Evolutionary conservation across 768 basidiomycete genomes (phyloP).

Genomic region (Lactifluus subvellereus): DNA sequence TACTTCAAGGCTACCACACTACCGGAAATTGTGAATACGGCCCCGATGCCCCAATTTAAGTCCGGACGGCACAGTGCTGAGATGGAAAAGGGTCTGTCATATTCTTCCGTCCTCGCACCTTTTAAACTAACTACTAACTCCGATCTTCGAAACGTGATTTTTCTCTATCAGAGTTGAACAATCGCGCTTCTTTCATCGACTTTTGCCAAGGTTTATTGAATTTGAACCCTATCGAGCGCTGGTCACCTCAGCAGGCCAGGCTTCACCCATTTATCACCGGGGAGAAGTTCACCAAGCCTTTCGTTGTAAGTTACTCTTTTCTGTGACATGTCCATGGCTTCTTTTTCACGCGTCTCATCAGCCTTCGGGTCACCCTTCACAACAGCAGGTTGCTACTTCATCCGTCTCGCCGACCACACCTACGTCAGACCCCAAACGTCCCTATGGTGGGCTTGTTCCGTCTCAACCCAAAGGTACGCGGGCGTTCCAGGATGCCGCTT

Average conservation of each 20-base stretch:
- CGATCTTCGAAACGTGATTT: neutral
- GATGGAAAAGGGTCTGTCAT: conserved; percentile 72
- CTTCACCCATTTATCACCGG: conserved; percentile 98
- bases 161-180: conserved; percentile 69
- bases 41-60: conserved; percentile 87
- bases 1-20: conserved; percentile 94
- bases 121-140: neutral
- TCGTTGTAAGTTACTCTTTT: conserved; percentile 50
- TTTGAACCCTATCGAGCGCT: conserved; percentile 90
- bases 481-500: conserved; percentile 86
- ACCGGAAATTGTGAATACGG: conserved; percentile 93
- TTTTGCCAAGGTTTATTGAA: conserved; percentile 93
- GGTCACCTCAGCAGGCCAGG: conserved; percentile 95
- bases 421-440: conserved; percentile 67
- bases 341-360: conserved; percentile 10
- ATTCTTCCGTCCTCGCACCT: neutral
- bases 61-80: conserved; percentile 64
- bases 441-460: conserved; percentile 88
- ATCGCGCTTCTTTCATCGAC: conserved; percentile 92
- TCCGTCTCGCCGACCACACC: conserved; percentile 34
- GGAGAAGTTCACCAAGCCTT: conserved; percentile 88
- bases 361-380: conserved; percentile 26
- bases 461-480: conserved; percentile 82
- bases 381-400: conserved; percentile 25
- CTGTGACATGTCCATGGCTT: neutral